Evolutionary conservation across 2,329 filamentous ascomycete species (phyloP).

Genomic region (Leptographium galeiforme): DNA sequence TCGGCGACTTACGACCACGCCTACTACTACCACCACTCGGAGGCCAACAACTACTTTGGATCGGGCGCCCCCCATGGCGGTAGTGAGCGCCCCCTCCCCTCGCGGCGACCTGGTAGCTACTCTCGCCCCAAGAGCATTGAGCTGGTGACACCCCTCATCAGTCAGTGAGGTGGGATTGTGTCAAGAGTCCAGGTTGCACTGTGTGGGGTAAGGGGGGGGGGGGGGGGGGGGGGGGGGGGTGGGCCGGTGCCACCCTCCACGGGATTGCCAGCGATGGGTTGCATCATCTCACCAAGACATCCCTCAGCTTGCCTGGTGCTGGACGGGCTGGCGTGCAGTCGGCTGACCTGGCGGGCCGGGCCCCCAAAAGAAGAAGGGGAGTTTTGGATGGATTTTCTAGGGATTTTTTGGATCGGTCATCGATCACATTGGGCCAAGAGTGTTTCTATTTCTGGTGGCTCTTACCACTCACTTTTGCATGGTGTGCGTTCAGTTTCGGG

Average conservation of each 20-base stretch:
- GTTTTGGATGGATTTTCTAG: neutral
- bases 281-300: too few relatives aligned
- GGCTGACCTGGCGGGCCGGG: too few relatives aligned
- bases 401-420: neutral
- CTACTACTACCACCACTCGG: conserved; percentile 20
- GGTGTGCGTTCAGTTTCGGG: neutral
- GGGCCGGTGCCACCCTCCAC: neutral
- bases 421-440: too few relatives aligned
- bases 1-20: conserved; percentile 40
- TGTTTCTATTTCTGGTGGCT: neutral
- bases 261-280: too few relatives aligned
- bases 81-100: conserved; percentile 43
- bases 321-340: too few relatives aligned
- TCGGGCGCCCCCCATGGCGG: conserved; percentile 7
- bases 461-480: neutral
- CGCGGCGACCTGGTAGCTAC: conserved; percentile 38
- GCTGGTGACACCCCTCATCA: conserved; percentile 46
- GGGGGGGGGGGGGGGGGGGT: too few relatives aligned
- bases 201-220: neutral
- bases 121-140: conserved; percentile 48
- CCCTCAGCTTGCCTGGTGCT: too few relatives aligned
- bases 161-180: conserved; percentile 22
- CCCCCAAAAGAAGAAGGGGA: neutral
- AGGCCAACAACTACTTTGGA: conserved; percentile 26
- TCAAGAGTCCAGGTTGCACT: neutral